Evolutionary conservation across 345 rosid genomes (phyloP), one percentile per base, ranked within the genome.

Genomic region (Nasturtium officinale): DNA sequence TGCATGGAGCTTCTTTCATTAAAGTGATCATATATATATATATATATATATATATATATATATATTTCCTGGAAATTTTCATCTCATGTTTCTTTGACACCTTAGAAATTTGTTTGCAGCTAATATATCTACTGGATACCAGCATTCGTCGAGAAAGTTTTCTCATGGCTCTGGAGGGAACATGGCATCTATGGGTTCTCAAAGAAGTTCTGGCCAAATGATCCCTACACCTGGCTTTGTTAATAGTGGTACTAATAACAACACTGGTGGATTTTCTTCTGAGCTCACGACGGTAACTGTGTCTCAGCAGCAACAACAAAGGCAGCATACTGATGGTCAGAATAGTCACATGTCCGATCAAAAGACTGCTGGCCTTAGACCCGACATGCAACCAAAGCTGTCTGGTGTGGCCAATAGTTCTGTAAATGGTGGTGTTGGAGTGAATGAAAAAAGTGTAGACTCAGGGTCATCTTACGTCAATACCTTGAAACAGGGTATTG

Each of bases 141-240:
- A 86, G 74, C 92, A 88, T 67, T 76, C 90, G 20, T 61, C 85
- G 32, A 83, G 85, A 74, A 86, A 83, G 72, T 86, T 82, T 85
- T 73, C 86, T 61, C 81, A 86, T 77, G 84, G 84, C 73, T 83
- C 95, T 71, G 83, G 89, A 85, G 96, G 90, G 46, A 91, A 72
- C 79, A 77, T 87, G 89, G 72, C 93, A 46, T 82, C 97, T 47
- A 52, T 82, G 81, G 83, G 89, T 57, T 74, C 78, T 42, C 93
- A 84, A 69, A 87, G 93, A 80, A 83, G 81, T 83, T 45, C 81
- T 57, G 79, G 87, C 78, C 96, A 87, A 76, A 91, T 95, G 97
- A 89, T 95, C 77, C 99, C 99, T 59, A 88, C 97, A 48, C 99
- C 99, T 65, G 97, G 99, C 46, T 91, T 86, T 56, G 85, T 72